Conservation (phyloP, 139 green algal genomes). For the Eudorina sp. region DNA sequence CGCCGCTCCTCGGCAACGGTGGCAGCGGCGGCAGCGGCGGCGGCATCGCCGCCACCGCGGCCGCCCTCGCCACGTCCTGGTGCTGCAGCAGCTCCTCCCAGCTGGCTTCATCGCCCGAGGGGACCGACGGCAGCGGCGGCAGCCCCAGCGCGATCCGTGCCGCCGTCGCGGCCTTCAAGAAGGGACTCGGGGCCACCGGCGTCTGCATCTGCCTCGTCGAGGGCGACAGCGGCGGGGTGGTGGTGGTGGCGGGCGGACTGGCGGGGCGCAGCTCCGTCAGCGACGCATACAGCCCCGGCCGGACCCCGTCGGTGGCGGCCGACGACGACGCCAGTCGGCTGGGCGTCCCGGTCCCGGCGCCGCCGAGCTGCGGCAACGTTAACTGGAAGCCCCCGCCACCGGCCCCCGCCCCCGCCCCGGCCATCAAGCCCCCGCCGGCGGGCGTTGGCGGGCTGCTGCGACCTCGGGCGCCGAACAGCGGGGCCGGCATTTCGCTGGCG, state of each 20-base stretch:
- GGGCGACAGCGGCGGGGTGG: neutral
- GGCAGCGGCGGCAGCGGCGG: neutral
- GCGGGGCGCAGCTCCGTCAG: neutral
- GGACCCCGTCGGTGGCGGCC: too few relatives aligned
- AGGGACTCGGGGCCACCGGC: neutral
- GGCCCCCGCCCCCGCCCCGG: too few relatives aligned
- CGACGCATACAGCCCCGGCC: too few relatives aligned
- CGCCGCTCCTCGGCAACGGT: too few relatives aligned
- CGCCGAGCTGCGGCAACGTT: neutral
- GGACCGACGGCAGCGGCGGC: neutral
- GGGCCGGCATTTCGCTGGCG: neutral
- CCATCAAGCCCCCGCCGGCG: neutral
- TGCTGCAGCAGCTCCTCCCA: too few relatives aligned
- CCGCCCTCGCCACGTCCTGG: too few relatives aligned
- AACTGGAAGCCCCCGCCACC: neutral
- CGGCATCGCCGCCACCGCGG: neutral
- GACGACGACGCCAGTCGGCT: neutral
- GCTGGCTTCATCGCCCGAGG: neutral
- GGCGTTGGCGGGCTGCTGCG: neutral
- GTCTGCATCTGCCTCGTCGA: neutral
- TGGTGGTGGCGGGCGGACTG: neutral
- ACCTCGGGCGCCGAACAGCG: neutral
- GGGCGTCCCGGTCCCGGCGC: neutral
- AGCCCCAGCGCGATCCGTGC: neutral
- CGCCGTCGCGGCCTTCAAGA: conserved; percentile 1